These are phyloP conservation scores for Ogataea hybrid DNA, from an alignment of 1,139 yeast genomes.

Conservation along the genomic window DNA sequence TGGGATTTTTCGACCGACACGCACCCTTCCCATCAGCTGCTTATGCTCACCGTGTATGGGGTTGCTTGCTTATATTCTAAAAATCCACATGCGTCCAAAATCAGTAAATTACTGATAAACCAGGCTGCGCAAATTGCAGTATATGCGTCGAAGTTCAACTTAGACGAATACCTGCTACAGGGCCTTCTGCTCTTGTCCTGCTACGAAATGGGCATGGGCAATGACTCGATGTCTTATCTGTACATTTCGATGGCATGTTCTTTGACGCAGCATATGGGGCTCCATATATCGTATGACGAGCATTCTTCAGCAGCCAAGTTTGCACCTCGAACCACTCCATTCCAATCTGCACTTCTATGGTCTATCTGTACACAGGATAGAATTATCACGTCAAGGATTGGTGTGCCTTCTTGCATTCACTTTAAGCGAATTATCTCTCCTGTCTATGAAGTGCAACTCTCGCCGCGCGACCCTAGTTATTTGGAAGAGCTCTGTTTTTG, in stretches of 20 bases:
- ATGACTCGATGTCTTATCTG: slow-evolving; percentile 30
- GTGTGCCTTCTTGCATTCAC: slow-evolving; percentile 32
- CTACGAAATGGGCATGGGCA: slow-evolving; percentile 30
- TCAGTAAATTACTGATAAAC: slow-evolving; percentile 22
- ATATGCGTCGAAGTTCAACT: slow-evolving; percentile 21
- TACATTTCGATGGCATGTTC: slow-evolving; percentile 31
- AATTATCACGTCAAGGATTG: slow-evolving; percentile 24
- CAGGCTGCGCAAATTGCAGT: slow-evolving; percentile 27
- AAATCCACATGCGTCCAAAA: slow-evolving; percentile 13
- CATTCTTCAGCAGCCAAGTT: slow-evolving; percentile 18
- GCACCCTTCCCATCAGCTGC: slow-evolving; percentile 22
- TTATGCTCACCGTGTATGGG: slow-evolving; percentile 26
- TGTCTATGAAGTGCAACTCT: slow-evolving; percentile 24
- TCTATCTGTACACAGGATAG: slow-evolving; percentile 31
- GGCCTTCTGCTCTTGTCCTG: slow-evolving; percentile 28
- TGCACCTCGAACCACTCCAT: slow-evolving; percentile 30
- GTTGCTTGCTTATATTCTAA: slow-evolving; percentile 24
- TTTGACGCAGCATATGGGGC: slow-evolving; percentile 32
- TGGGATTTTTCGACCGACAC: slow-evolving; percentile 19
- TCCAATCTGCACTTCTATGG: slow-evolving; percentile 29
- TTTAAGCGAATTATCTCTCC: slow-evolving; percentile 32
- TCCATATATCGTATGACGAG: slow-evolving; percentile 31
- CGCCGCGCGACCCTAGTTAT: slow-evolving; percentile 12
- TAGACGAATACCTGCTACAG: slow-evolving; percentile 24
- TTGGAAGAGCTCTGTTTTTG: slow-evolving; percentile 27